These are phyloP conservation scores for Hyaloscypha finlandica DNA, from an alignment of 495 filamentous ascomycete genomes.

Conservation along the genomic window DNA sequence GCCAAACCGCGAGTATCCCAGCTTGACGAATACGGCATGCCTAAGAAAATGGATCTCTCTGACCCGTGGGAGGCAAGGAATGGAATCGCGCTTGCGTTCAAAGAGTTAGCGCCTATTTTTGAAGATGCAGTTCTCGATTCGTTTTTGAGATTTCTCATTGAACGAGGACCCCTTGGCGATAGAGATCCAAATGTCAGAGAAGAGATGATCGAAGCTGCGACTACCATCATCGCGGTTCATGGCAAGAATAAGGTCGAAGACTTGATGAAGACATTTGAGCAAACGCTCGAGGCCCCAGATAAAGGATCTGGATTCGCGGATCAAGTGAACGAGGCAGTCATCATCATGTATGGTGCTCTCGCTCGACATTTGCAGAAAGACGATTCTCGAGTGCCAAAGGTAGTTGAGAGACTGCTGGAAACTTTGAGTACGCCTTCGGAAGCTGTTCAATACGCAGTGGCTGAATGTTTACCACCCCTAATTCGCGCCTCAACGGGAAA, in stretches of 20 bases:
- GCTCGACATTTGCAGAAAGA: constrained; percentile 83
- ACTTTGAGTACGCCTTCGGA: constrained; percentile 96
- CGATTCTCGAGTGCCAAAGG: constrained; percentile 80
- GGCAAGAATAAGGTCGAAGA: constrained; percentile 81
- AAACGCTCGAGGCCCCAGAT: constrained; percentile 77
- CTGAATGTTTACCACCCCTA: constrained; percentile 88
- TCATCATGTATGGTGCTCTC: constrained; percentile 93
- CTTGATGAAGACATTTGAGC: constrained; percentile 89
- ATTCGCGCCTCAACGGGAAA: constrained; percentile 78
- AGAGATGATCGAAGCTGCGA: constrained; percentile 94
- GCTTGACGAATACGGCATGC: constrained; percentile 91
- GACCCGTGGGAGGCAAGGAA: constrained; percentile 91
- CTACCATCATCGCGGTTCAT: constrained; percentile 73
- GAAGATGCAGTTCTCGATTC: constrained; percentile 66
- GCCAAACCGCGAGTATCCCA: constrained; percentile 79
- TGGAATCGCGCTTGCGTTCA: constrained; percentile 85
- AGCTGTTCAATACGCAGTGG: constrained; percentile 92
- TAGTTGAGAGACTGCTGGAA: constrained; percentile 78
- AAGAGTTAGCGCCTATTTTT: constrained; percentile 71
- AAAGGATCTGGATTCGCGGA: constrained; percentile 77
- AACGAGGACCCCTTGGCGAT: constrained; percentile 80
- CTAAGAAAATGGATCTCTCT: constrained; percentile 73
- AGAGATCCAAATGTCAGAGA: constrained; percentile 71
- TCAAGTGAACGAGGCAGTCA: constrained; percentile 91
- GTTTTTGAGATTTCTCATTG: constrained; percentile 83